Percentiles rank a stretch among this genome's conserved stretches.
These are phyloP conservation scores for Colletotrichum eremochloae DNA, from an alignment of 2,329 filamentous ascomycete species.

Conservation along the genomic window DNA sequence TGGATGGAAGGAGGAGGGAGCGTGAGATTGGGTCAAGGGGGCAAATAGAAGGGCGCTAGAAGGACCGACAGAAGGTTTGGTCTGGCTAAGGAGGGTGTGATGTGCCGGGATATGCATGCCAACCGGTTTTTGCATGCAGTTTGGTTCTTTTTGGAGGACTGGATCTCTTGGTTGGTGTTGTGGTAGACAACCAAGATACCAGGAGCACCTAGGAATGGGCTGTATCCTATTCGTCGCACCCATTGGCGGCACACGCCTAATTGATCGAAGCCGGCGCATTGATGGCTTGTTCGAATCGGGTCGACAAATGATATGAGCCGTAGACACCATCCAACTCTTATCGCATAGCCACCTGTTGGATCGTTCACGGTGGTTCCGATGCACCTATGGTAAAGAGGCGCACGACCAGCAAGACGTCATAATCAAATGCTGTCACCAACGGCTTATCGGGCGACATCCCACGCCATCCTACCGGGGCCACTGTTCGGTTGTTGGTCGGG, in stretches of 20 bases:
- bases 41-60: constrained; percentile 36
- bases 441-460: constrained; percentile 2
- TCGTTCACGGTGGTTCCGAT: no score
- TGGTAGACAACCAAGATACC: background rate
- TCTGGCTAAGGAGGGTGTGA: constrained; percentile 7
- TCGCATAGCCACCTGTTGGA: constrained; percentile 14
- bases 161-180: background rate
- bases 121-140: constrained; percentile 3
- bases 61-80: constrained; percentile 25
- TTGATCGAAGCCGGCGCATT: constrained; percentile 12
- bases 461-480: background rate
- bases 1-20: background rate
- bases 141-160: background rate
- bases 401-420: constrained; percentile 23
- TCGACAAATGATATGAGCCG: constrained; percentile 31
- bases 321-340: constrained; percentile 9
- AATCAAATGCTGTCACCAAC: background rate
- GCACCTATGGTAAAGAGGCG: no score
- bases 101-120: constrained; percentile 27
- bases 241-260: background rate
- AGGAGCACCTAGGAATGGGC: background rate
- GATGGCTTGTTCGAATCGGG: constrained; percentile 32
- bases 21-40: constrained; percentile 12
- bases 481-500: background rate
- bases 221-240: background rate